These are phyloP conservation scores for Globisporangium spiculum DNA, from an alignment of 352 stramenopile genomes.

Conservation along the genomic window DNA sequence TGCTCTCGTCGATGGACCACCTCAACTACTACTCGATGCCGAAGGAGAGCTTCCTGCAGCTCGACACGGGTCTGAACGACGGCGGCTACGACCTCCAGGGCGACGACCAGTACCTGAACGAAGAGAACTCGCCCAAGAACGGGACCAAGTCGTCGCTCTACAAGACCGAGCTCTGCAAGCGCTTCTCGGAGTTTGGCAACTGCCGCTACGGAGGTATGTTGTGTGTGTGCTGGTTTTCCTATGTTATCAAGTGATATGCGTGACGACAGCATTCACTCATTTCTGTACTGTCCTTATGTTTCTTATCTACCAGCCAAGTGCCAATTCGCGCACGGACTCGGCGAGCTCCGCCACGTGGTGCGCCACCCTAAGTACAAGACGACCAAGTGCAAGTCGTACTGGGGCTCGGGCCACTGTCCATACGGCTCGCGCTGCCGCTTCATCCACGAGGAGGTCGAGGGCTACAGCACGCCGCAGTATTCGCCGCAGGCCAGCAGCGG, in stretches of 20 bases:
- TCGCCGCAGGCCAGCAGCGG: slow-evolving; percentile 33
- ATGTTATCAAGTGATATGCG: neutral
- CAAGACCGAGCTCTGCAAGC: slow-evolving; percentile 88
- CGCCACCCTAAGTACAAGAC: slow-evolving; percentile 91
- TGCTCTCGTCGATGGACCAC: slow-evolving; percentile 82
- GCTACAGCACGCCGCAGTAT: slow-evolving; percentile 53
- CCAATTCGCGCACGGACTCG: slow-evolving; percentile 82
- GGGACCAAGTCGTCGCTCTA: slow-evolving; percentile 84
- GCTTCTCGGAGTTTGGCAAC: slow-evolving; percentile 84
- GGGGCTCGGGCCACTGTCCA: slow-evolving; percentile 83
- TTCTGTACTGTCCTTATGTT: slow-evolving; percentile 4
- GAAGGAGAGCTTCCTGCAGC: slow-evolving; percentile 70
- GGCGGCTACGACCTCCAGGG: slow-evolving; percentile 42
- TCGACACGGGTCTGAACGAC: slow-evolving; percentile 45
- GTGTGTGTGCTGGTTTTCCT: neutral
- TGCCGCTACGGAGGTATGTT: slow-evolving; percentile 77
- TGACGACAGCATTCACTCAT: neutral
- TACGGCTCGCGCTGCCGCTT: slow-evolving; percentile 87
- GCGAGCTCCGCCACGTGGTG: slow-evolving; percentile 78
- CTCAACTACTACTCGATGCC: slow-evolving; percentile 81
- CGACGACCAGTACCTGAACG: slow-evolving; percentile 67
- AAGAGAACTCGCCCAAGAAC: slow-evolving; percentile 84
- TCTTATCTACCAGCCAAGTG: slow-evolving; percentile 60
- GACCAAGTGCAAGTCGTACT: slow-evolving; percentile 91
- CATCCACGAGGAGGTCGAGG: slow-evolving; percentile 83